These are phyloP conservation scores for Colletotrichum salicis DNA, from an alignment of 2,329 filamentous ascomycete genomes.

Conservation along the genomic window DNA sequence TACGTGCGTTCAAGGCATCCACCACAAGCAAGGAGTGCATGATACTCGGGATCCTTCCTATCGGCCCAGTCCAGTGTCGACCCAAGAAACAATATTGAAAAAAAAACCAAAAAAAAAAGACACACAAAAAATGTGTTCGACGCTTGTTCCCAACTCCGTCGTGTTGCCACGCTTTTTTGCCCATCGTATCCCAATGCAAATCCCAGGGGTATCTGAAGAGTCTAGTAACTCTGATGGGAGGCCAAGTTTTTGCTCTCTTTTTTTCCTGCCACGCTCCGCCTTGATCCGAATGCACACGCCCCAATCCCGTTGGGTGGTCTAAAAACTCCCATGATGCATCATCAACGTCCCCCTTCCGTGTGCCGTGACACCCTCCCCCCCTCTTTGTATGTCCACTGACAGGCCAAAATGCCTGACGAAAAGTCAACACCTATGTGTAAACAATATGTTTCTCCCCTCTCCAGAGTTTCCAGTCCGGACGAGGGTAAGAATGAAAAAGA, in stretches of 20 bases:
- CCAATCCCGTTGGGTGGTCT: slow-evolving; percentile 15
- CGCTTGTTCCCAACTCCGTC: slow-evolving; percentile 23
- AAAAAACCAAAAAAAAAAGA: neutral
- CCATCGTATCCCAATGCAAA: slow-evolving; percentile 4
- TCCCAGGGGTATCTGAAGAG: slow-evolving; percentile 31
- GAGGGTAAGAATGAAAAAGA: neutral
- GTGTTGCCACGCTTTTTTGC: slow-evolving; percentile 9
- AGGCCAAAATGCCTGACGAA: neutral
- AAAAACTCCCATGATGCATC: slow-evolving; percentile 22
- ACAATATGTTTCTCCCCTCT: neutral
- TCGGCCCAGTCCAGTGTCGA: slow-evolving; percentile 18
- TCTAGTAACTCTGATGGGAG: slow-evolving; percentile 40
- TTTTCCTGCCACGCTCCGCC: neutral
- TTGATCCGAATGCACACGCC: neutral
- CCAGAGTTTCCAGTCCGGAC: neutral
- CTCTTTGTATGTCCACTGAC: neutral
- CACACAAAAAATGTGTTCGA: slow-evolving; percentile 3
- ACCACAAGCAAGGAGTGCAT: slow-evolving; percentile 33
- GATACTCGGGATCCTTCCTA: slow-evolving; percentile 31
- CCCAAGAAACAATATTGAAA: neutral
- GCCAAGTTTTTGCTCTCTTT: neutral
- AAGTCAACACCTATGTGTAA: neutral
- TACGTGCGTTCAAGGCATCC: slow-evolving; percentile 23
- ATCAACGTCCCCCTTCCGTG: neutral
- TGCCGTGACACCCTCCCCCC: neutral